Evolutionary conservation across 2,329 filamentous ascomycete species (phyloP).

Genomic region (Neoscytalidium dimidiatum): DNA sequence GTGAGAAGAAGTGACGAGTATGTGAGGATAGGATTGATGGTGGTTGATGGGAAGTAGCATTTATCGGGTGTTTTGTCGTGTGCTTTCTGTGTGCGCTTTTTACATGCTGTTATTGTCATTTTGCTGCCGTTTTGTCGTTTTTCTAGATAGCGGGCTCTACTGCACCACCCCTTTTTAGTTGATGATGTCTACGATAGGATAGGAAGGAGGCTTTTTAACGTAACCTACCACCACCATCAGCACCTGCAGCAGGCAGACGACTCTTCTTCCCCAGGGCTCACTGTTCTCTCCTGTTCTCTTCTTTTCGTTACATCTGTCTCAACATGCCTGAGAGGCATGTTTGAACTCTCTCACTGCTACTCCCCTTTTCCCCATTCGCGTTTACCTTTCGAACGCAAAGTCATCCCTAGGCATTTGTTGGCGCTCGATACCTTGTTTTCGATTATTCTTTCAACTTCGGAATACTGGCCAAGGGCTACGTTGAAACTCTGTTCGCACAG

Average conservation of each 20-base stretch:
- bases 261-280: neutral
- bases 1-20: too few relatives aligned
- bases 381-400: neutral
- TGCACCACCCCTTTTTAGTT: slow-evolving; percentile 10
- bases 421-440: slow-evolving; percentile 4
- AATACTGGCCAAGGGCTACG: too few relatives aligned
- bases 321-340: neutral
- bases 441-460: too few relatives aligned
- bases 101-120: neutral
- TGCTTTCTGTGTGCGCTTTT: slow-evolving; percentile 2
- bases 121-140: neutral
- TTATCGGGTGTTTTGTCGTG: slow-evolving; percentile 12
- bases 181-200: slow-evolving; percentile 17
- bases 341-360: too few relatives aligned
- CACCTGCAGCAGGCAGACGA: slow-evolving; percentile 13
- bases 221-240: slow-evolving; percentile 13
- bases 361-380: neutral
- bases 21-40: too few relatives aligned
- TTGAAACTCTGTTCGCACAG: too few relatives aligned
- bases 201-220: slow-evolving; percentile 16
- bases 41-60: slow-evolving; percentile 6
- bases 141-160: slow-evolving; percentile 15
- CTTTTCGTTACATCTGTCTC: neutral
- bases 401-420: neutral
- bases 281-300: neutral